Conservation (phyloP, 192 early-diverging fungal genomes). For the Diversispora epigaea region DNA sequence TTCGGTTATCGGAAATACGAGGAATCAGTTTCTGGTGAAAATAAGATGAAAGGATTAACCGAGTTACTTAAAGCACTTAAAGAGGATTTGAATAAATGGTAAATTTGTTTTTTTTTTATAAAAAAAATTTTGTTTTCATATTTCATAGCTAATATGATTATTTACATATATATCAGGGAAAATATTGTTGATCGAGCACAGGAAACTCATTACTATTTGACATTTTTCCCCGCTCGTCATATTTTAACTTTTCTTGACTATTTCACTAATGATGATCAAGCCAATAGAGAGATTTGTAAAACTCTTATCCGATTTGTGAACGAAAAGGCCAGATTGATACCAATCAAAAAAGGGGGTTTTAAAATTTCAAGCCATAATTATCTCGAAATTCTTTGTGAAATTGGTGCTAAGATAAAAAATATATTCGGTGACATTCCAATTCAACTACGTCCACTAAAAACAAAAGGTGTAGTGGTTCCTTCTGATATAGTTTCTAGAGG, state of each 20-base stretch:
- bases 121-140: too few species aligned
- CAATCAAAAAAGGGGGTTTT: background rate
- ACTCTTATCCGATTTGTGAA: constrained; percentile 19
- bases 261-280: background rate
- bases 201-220: constrained; percentile 16
- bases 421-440: constrained; percentile 3
- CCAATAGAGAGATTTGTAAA: background rate
- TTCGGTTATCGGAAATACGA: constrained; percentile 31
- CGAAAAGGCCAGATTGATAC: background rate
- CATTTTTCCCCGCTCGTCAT: constrained; percentile 17
- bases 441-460: background rate
- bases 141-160: background rate
- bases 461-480: too few species aligned
- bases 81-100: constrained; percentile 1
- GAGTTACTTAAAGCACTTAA: background rate
- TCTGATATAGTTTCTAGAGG: background rate
- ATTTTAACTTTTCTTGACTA: constrained; percentile 24
- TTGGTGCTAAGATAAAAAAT: constrained; percentile 15
- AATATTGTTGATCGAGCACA: background rate
- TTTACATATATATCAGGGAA: constrained; percentile 17
- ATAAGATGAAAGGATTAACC: constrained; percentile 14
- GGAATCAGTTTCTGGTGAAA: background rate
- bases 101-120: background rate
- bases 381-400: background rate
- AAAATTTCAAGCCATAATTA: background rate